phyloP scores from a whole-genome alignment of 2,329 filamentous ascomycete species.

The Curvularia sp. region DNA sequence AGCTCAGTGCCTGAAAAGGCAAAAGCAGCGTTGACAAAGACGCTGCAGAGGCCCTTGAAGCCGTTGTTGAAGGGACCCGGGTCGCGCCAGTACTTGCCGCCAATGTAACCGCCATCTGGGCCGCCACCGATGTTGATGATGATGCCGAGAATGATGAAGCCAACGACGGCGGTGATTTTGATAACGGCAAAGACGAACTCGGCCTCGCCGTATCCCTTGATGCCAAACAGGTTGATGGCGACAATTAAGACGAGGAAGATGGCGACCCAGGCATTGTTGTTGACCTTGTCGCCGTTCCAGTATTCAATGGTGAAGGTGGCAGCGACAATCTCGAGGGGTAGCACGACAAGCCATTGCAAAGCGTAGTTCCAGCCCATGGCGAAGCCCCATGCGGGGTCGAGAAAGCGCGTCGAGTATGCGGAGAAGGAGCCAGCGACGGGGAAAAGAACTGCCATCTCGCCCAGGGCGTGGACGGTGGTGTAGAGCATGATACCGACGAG shows the following conservation, averaged over 20 bases:
- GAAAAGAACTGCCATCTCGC: conserved; percentile 88
- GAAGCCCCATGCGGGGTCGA: conserved; percentile 94
- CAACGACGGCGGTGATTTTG: conserved; percentile 85
- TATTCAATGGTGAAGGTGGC: conserved; percentile 84
- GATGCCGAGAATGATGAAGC: conserved; percentile 87
- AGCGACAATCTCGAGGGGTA: conserved; percentile 86
- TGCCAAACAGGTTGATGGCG: conserved; percentile 70
- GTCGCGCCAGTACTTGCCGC: conserved; percentile 75
- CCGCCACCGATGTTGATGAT: conserved; percentile 81
- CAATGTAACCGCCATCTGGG: conserved; percentile 72
- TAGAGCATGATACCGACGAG: conserved; percentile 88
- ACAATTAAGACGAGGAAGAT: conserved; percentile 81
- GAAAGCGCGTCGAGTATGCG: conserved; percentile 87
- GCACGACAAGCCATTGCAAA: conserved; percentile 82
- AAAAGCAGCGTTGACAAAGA: conserved; percentile 79
- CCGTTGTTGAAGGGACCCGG: conserved; percentile 87
- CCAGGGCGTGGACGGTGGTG: conserved; percentile 88
- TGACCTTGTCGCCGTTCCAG: conserved; percentile 67
- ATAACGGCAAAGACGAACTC: conserved; percentile 87
- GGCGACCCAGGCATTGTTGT: conserved; percentile 72
- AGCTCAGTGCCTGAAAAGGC: conserved; percentile 79
- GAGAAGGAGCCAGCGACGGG: conserved; percentile 93
- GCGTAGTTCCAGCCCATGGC: conserved; percentile 97
- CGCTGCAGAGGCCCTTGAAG: conserved; percentile 81
- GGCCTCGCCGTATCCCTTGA: conserved; percentile 87